phyloP scores from a whole-genome alignment of 2,329 filamentous ascomycete genomes.

The Lachnellula arida region DNA sequence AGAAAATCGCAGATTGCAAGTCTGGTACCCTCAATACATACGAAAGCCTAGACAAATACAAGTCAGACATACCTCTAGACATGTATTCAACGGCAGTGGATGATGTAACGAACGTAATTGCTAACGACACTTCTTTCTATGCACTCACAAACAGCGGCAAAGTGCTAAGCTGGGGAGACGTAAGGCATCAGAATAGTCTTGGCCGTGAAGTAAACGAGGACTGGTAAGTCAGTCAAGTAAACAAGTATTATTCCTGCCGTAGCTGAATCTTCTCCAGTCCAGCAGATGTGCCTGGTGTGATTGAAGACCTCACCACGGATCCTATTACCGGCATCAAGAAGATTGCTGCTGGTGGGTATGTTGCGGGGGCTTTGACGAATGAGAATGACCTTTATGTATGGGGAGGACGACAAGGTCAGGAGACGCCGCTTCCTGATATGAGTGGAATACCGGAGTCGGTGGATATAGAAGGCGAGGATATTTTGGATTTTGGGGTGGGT shows the following conservation, averaged over 20 bases:
- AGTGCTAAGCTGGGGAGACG: constrained; percentile 49
- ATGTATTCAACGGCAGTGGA: background rate
- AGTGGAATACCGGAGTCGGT: constrained; percentile 20
- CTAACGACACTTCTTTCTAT: constrained; percentile 36
- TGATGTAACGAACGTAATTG: constrained; percentile 24
- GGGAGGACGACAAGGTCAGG: constrained; percentile 39
- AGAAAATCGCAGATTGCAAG: constrained; percentile 17
- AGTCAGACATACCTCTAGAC: background rate
- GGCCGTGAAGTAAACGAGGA: constrained; percentile 41
- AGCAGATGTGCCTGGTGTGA: constrained; percentile 40
- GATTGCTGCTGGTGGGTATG: constrained; percentile 50
- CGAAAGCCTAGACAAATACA: constrained; percentile 12
- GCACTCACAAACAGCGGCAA: constrained; percentile 33
- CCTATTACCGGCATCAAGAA: constrained; percentile 49
- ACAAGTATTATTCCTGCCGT: background rate
- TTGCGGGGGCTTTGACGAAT: constrained; percentile 52
- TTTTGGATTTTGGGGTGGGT: constrained; percentile 54
- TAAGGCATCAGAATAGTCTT: constrained; percentile 52
- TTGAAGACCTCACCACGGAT: constrained; percentile 44
- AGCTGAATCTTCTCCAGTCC: constrained; percentile 33
- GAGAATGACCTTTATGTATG: constrained; percentile 58
- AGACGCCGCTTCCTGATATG: constrained; percentile 15
- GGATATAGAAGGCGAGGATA: constrained; percentile 42
- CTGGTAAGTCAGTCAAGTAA: constrained; percentile 5
- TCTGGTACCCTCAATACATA: constrained; percentile 13